A percentile compares a stretch with the other conserved stretches of the same genome.
Evolutionary conservation across 495 filamentous ascomycete species (phyloP).

Genomic region (Penicillium arizonense): DNA sequence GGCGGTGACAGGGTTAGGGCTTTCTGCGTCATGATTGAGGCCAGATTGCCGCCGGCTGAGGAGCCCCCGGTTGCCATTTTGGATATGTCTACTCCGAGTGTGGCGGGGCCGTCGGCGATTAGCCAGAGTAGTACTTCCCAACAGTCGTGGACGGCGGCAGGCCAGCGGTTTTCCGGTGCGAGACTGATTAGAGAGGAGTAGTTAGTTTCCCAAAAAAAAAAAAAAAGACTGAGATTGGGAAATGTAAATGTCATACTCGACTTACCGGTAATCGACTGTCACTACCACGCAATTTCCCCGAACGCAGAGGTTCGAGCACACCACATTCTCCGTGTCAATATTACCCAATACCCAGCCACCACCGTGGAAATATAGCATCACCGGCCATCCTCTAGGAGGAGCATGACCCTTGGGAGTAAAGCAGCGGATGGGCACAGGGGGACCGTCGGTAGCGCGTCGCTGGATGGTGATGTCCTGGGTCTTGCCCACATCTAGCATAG

Average conservation of each 20-base stretch:
- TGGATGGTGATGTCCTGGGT: slow-evolving; percentile 46
- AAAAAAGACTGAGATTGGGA: no score
- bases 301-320: slow-evolving; percentile 54
- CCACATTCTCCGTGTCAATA: slow-evolving; percentile 57
- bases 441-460: slow-evolving; percentile 46
- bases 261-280: slow-evolving; percentile 56
- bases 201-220: neutral
- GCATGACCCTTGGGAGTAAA: slow-evolving; percentile 47
- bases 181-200: slow-evolving; percentile 20
- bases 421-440: slow-evolving; percentile 41
- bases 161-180: slow-evolving; percentile 55
- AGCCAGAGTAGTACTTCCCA: slow-evolving; percentile 59
- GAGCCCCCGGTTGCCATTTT: slow-evolving; percentile 54
- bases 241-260: neutral
- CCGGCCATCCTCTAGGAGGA: slow-evolving; percentile 51
- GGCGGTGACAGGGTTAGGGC: slow-evolving; percentile 41
- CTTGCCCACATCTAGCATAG: slow-evolving; percentile 47
- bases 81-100: slow-evolving; percentile 41
- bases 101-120: slow-evolving; percentile 33
- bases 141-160: slow-evolving; percentile 55
- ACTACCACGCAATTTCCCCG: slow-evolving; percentile 52
- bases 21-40: slow-evolving; percentile 55
- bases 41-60: slow-evolving; percentile 56
- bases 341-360: slow-evolving; percentile 60
- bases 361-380: slow-evolving; percentile 57